Base-by-base conservation (phyloP, 768 basidiomycete genomes). In the Cystofilobasidium bisporidii region DNA sequence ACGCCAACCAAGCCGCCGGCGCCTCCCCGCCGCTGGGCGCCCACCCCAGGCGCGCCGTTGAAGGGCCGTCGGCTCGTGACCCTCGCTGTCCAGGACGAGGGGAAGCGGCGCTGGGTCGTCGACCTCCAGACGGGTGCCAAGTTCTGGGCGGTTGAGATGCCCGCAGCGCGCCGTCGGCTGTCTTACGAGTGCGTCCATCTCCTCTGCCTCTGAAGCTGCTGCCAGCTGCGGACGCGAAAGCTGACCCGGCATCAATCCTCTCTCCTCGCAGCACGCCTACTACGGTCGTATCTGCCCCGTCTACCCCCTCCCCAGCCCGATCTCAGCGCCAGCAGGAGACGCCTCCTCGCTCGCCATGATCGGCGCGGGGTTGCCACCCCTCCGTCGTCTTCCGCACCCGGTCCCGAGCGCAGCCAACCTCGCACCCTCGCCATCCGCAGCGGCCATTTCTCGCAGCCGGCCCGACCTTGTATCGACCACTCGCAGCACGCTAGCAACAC, bases 61-160 rank as follows among this genome's bases (percentile, higher is more conserved):
- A 28, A 56, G 26, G 53, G 53, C 15, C 53, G 53, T 22, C 26
- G 30, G 20, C 53, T 56, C 9, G 8, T 5, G 8, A 56, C 53
- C 10, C 53, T 56, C 11, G 30, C 26, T 3, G 30, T 56, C 53
- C 14, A 8, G 4, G 53, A 56, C 30, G 28, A 15, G 1, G 53
- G 53, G 3, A 56, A 10, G 28, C 53, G 53, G 30, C 17, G 53
- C 18, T 56, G 30, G 28, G 53, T 56, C 15, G 28, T 56, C 9
- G 53, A 56, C 20, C 28, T 56, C 8, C 8, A 30, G 53, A 56
- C 53, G 30, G 53, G 53, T 18, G 26, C 11, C 53, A 56, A 28
- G 28, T 56, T 56, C 15, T 56, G 53, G 53, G 53, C 53, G 26
- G 26, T 28, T 15, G 53, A 56, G 53, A 56, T 56, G 53, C 53